Base-by-base conservation (phyloP, 116 monocot species). In the Iris pallida region DNA sequence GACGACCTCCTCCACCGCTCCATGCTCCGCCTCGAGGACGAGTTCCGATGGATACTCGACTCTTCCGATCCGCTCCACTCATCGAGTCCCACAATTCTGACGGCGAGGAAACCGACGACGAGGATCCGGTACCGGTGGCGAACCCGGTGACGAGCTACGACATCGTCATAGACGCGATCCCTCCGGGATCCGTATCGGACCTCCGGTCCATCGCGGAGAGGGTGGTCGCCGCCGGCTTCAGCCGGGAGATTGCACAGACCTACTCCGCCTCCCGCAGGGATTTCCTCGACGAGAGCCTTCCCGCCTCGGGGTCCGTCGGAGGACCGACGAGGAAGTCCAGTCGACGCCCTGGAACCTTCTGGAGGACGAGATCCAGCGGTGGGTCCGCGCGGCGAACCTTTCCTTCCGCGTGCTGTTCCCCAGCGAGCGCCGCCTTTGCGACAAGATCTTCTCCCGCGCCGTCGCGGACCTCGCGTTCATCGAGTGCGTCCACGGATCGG, bases 341-440 rank as follows among this genome's bases (percentile, higher is more conserved):
- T 54, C 62, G 0, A 60, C 68, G 16, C 68, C 83, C 0, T 92
- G 97, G 92, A 57, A 70, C 40, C 78, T 81, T 54, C 80, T 96
- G 20, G 89, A 84, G 64, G 73, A 76, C 65, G 92, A 96, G 70
- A 89, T 89, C 61, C 19, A 75, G 15, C 78, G 89, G 6, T 97
- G 92, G 90, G 66, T 81, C 66, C 69, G 61, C 7, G 92, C 83
- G n/a, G 64, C 79, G 8, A 83, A 69, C 18, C 80, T 97, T 10
- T 75, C 80, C 6, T 73, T 82, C 62, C 82, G 77, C 18, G 79
- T 92, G 12, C 80, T 90, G 53, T 83, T 90, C 55, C 97, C 92
- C 47, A 88, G 88, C 75, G 97, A 97, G 85, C 90, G 93, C 47
- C 83, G 85, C 59, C 87, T 92, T 73, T 89, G 90, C 73, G 75